Evolutionary conservation across 2,329 filamentous ascomycete genomes (phyloP), one percentile per base, ranked within the genome.

Genomic region (Lasiodiplodia sp.): DNA sequence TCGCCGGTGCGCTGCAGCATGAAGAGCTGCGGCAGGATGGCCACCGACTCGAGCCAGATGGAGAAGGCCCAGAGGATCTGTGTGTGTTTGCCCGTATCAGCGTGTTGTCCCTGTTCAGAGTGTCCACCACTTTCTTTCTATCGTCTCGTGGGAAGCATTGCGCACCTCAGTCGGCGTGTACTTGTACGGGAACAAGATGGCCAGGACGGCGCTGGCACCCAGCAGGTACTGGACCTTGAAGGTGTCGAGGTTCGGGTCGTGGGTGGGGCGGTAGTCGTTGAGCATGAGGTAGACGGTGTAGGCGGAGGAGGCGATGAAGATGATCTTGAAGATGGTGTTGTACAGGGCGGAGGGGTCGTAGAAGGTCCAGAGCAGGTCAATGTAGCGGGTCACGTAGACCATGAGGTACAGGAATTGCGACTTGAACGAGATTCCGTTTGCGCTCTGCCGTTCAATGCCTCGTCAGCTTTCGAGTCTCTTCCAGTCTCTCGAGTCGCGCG

Each of bases 261-360:
- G 95, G 40, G 96, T 98, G 31, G 96, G 95, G 82, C 96, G 97
- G 88, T 96, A 99, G 76, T 95, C 92, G 75, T 93, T 96, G 71
- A 96, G 91, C 96, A 99, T 99, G 74, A 98, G 89, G 84, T 97
- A 98, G 80, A 99, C 89, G 76, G 94, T 97, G 86, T 99, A 99
- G 71, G 91, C 89, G 71, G 96, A 94, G 28, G 93, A 91, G 72
- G 84, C 86, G 79, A 99, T 94, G 86, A 98, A 99, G 78, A 97
- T 87, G 78, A 98, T 89, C 82, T 99, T 99, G 86, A 98, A 97
- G 76, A 93, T 82, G 70, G 96, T 91, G 84, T 98, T 97, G 88
- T 97, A 99, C 71, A 93, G 81, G 76, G 76, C 77, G 38, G 77
- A 76, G 8, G 92, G 94, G 73, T 89, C 83, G 70, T 92, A 94